A percentile compares a stretch with the other conserved stretches of the same genome.
These are phyloP conservation scores for Pyrus communis DNA, from an alignment of 306 rosid genomes.

Conservation along the genomic window DNA sequence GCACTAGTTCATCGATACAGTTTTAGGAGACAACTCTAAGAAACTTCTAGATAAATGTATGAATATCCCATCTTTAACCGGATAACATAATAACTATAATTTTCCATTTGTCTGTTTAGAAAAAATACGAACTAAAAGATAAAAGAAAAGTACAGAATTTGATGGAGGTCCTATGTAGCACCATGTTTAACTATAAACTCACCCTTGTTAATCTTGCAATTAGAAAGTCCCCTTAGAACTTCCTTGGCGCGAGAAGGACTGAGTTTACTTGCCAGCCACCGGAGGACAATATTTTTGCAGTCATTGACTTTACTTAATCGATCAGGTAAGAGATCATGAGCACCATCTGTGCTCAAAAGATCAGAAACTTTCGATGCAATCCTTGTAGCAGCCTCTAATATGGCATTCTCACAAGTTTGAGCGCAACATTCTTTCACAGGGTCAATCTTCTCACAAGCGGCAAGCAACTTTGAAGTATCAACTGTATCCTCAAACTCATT, in stretches of 20 bases:
- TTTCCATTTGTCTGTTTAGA: neutral
- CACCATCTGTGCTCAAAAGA: slow-evolving; percentile 41
- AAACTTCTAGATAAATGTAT: neutral
- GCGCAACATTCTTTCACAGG: slow-evolving; percentile 87
- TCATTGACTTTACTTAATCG: slow-evolving; percentile 46
- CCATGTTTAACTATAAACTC: slow-evolving; percentile 5
- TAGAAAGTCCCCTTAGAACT: slow-evolving; percentile 79
- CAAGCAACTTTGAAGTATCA: slow-evolving; percentile 71
- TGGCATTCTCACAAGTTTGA: slow-evolving; percentile 76
- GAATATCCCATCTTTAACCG: neutral
- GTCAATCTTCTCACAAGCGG: slow-evolving; percentile 74
- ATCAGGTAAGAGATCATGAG: slow-evolving; percentile 44
- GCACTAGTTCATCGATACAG: neutral
- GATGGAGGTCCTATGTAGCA: neutral
- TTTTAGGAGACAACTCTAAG: neutral
- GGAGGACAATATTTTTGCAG: slow-evolving; percentile 68
- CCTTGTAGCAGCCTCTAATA: slow-evolving; percentile 75
- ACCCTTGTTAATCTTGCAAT: slow-evolving; percentile 84
- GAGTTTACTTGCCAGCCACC: slow-evolving; percentile 91
- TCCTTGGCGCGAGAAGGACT: slow-evolving; percentile 66
- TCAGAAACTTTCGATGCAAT: slow-evolving; percentile 65
- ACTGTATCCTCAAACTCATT: slow-evolving; percentile 55
- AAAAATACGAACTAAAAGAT: neutral
- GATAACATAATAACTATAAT: neutral
- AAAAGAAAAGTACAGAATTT: neutral